Evolutionary conservation across 2,329 filamentous ascomycete species (phyloP), one percentile per base, ranked within the genome.

Genomic region (Fusarium sp.): DNA sequence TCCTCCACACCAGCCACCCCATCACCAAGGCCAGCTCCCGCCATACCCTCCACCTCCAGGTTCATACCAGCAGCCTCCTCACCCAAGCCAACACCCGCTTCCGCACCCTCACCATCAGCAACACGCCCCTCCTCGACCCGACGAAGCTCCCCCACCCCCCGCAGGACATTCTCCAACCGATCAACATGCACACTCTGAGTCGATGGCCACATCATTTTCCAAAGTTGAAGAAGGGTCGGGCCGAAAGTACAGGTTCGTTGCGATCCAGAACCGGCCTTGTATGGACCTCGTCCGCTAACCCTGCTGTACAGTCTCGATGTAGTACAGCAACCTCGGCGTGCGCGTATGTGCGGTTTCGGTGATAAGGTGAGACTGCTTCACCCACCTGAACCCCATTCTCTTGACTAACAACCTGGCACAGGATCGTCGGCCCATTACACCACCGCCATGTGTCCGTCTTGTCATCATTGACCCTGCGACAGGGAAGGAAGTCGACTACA

Each of bases 281-380:
- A 34, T 49, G 4, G 11, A 9, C 31, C 56, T 13, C 34, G 27
- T 25, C 42, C 29, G 46, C 74, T 76, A 60, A 78, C 56, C 33
- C 44, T 40, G 11, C 14, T 34, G 34, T 70, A 7, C 25, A 91
- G 89, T 67, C 86, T 97, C 55, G 84, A 90, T 71, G 93, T 97
- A 65, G 89, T 92, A 71, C 96, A 99, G 82, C 93, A 98, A 79
- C 96, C 96, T 55, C 86, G 93, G 74, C 89, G 96, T 74, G 96
- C 96, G 71, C 92, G 96, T 67, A 98, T 98, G 96, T 99, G 96
- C 82, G 96, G 96, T 7, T 99, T 98, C 82, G 96, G 96, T 68
- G 96, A 99, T 83, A 99, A 98, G 87, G 93, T 96, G 81, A 61
- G 82, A 74, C 61, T 63, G 18, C 53, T 29, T 50, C n/a, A 27